These are phyloP conservation scores for Avena insularis DNA, from an alignment of 176 grass and related monocot species.

Conservation along the genomic window DNA sequence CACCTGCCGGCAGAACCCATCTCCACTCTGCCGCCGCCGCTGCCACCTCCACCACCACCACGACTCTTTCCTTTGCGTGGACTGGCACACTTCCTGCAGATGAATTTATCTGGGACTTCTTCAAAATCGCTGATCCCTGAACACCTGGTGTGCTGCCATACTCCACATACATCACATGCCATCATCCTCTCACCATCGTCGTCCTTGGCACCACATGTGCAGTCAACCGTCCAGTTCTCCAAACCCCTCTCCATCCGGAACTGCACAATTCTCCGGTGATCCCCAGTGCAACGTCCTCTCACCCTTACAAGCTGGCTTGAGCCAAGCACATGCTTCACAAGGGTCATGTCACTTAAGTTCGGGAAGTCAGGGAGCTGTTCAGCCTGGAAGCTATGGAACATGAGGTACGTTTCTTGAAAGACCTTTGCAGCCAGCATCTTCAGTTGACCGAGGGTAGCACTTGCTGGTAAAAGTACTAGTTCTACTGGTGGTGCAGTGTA, in stretches of 20 bases:
- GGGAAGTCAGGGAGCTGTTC: slow-evolving; percentile 71
- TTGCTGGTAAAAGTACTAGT: slow-evolving; percentile 65
- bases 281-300: slow-evolving; percentile 65
- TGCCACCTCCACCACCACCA: slow-evolving; percentile 33
- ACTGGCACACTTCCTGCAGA: slow-evolving; percentile 67
- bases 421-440: slow-evolving; percentile 69
- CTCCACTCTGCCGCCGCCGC: slow-evolving; percentile 54
- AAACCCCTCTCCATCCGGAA: slow-evolving; percentile 95
- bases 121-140: slow-evolving; percentile 82
- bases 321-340: slow-evolving; percentile 65
- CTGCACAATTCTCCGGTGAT: slow-evolving; percentile 62
- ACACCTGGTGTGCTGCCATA: slow-evolving; percentile 98
- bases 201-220: slow-evolving; percentile 84
- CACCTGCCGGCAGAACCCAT: slow-evolving; percentile 52
- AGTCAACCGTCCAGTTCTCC: slow-evolving; percentile 96
- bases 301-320: slow-evolving; percentile 60
- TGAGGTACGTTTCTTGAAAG: slow-evolving; percentile 88
- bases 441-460: slow-evolving; percentile 76
- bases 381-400: slow-evolving; percentile 90
- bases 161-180: slow-evolving; percentile 86
- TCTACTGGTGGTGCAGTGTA: slow-evolving; percentile 82
- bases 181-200: slow-evolving; percentile 98
- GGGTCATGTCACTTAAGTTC: slow-evolving; percentile 61
- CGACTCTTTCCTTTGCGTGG: slow-evolving; percentile 47
- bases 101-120: slow-evolving; percentile 79